A percentile compares a stretch with the other conserved stretches of the same genome.
Conservation (phyloP, 352 stramenopile genomes). For the Phytophthora cactorum region DNA sequence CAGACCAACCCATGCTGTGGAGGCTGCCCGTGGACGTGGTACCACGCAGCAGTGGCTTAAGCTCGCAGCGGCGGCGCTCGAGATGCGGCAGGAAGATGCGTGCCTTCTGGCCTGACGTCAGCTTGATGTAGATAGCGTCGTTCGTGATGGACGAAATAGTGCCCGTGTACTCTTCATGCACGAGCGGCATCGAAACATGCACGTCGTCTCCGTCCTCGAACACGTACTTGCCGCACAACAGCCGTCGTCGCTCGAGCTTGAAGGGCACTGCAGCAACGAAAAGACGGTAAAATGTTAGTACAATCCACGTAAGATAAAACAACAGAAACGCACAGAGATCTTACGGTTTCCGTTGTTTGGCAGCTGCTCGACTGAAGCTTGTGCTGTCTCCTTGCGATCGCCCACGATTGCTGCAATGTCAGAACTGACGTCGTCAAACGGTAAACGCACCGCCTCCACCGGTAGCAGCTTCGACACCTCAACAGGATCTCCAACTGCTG, state of each 20-base stretch:
- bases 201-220: slow-evolving; percentile 87
- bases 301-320: not conserved
- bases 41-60: slow-evolving; percentile 70
- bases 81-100: slow-evolving; percentile 66
- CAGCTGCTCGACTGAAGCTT: slow-evolving; percentile 32
- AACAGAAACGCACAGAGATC: not conserved
- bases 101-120: slow-evolving; percentile 67
- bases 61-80: slow-evolving; percentile 62
- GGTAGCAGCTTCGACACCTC: slow-evolving; percentile 41
- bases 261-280: slow-evolving; percentile 45
- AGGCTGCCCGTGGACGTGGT: slow-evolving; percentile 49
- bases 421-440: slow-evolving; percentile 58
- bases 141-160: slow-evolving; percentile 77
- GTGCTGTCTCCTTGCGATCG: slow-evolving; percentile 38
- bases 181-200: slow-evolving; percentile 62
- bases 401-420: slow-evolving; percentile 66
- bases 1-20: slow-evolving; percentile 63
- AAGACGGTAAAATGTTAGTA: slow-evolving; percentile 12
- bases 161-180: slow-evolving; percentile 79
- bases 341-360: slow-evolving; percentile 43
- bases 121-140: slow-evolving; percentile 76
- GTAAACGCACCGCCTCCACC: slow-evolving; percentile 53
- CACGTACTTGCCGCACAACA: slow-evolving; percentile 74
- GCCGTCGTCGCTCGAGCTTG: slow-evolving; percentile 54
- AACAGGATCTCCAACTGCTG: slow-evolving; percentile 13